Conservation (phyloP, 805 yeast genomes). For the Cyberlindnera euphorbiae region DNA sequence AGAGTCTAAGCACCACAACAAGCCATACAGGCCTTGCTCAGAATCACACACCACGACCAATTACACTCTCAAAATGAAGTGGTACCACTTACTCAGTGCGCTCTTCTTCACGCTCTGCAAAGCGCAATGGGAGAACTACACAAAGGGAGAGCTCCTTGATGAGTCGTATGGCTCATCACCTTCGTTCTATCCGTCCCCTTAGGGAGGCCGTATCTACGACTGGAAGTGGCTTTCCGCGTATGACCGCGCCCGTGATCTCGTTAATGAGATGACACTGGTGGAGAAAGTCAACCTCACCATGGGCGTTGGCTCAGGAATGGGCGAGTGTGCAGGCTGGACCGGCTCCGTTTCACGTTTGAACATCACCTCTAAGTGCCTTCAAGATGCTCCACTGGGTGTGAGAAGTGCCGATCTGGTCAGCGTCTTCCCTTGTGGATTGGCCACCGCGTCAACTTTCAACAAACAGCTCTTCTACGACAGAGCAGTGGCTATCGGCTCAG, state of each 20-base stretch:
- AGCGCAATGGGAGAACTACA: conserved; percentile 5
- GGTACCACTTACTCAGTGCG: background rate
- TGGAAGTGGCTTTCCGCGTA: conserved; percentile 50
- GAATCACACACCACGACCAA: too few relatives aligned
- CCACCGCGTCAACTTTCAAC: conserved; percentile 52
- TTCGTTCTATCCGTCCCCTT: conserved; percentile 16
- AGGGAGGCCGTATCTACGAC: conserved; percentile 39
- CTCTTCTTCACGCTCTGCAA: background rate
- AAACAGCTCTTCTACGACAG: conserved; percentile 43
- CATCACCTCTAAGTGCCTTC: conserved; percentile 47
- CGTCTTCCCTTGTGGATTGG: conserved; percentile 43
- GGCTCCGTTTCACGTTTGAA: conserved; percentile 51
- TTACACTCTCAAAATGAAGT: background rate
- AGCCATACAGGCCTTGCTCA: too few relatives aligned
- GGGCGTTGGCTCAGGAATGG: conserved; percentile 53
- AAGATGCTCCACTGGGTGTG: conserved; percentile 45
- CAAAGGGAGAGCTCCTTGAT: conserved; percentile 4
- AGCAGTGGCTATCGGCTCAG: conserved; percentile 50
- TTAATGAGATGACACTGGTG: conserved; percentile 44
- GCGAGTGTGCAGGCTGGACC: conserved; percentile 56
- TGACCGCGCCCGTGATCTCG: conserved; percentile 44
- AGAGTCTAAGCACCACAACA: too few relatives aligned
- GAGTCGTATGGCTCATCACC: conserved; percentile 3
- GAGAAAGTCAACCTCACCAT: conserved; percentile 58
- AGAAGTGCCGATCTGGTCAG: conserved; percentile 37